Evolutionary conservation across 805 yeast species (phyloP).

Genomic region (Blastobotrys robertii): DNA sequence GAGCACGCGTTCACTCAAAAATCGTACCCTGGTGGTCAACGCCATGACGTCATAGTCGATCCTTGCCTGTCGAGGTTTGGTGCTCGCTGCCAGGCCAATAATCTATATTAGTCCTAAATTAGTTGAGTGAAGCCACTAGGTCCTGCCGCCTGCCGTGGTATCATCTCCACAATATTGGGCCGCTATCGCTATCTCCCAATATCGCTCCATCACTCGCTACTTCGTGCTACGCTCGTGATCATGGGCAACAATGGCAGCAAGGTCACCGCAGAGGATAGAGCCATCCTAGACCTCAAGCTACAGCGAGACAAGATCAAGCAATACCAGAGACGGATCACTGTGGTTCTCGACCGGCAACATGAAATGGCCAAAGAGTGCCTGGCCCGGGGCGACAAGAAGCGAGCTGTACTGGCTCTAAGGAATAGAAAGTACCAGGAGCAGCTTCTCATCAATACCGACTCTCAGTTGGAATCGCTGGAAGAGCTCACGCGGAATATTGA

Average conservation of each 20-base stretch:
- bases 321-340: slow-evolving; percentile 51
- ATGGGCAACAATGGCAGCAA: slow-evolving; percentile 15
- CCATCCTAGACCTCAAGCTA: slow-evolving; percentile 74
- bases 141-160: too few relatives aligned
- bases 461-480: slow-evolving; percentile 73
- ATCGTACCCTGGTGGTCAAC: too few relatives aligned
- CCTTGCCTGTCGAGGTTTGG: too few relatives aligned
- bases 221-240: not conserved
- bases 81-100: too few relatives aligned
- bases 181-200: not conserved
- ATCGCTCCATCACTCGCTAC: not conserved
- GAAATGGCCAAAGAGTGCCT: slow-evolving; percentile 49
- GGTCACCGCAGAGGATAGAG: slow-evolving; percentile 77
- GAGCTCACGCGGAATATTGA: slow-evolving; percentile 54
- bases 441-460: slow-evolving; percentile 58
- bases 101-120: too few relatives aligned
- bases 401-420: slow-evolving; percentile 62
- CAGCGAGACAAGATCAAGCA: slow-evolving; percentile 80
- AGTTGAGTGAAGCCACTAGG: too few relatives aligned
- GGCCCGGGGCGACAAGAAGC: slow-evolving; percentile 40
- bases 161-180: too few relatives aligned
- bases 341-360: slow-evolving; percentile 52
- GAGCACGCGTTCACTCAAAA: too few relatives aligned
- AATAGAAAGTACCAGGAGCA: slow-evolving; percentile 76
- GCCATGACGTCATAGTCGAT: too few relatives aligned